Base-by-base conservation (phyloP, 2,329 filamentous ascomycete species). In the Calonectria pseudoreteaudii region DNA sequence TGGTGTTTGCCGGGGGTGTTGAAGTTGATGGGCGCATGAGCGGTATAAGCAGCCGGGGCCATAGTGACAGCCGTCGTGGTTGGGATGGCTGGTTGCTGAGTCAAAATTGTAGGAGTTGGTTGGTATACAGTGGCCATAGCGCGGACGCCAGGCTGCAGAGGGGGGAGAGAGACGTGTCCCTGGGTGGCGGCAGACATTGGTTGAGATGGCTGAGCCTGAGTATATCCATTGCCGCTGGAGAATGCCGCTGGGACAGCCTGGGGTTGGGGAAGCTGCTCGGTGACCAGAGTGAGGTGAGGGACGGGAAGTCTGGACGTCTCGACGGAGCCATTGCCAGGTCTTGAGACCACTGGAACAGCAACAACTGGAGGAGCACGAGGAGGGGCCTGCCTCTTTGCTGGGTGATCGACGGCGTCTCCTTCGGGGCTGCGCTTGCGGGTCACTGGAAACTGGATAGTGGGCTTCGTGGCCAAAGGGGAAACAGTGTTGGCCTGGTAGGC, bases 101-200 rank as follows among this genome's bases (percentile, higher is more conserved):
- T 79, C 80, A 86, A 85, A 71, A 83, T 77, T 34, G 83, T 81
- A 1, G 91, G 86, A 14, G 87, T 85, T 16, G 89, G 89, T 38
- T 92, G 89, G 82, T 94, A 98, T 2, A 95, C 93, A 23, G 94
- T 91, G 9, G 93, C 90, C 93, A 98, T 96, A 11, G 95, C 91
- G 64, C 94, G 91, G 44, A 90, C 85, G n/a, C 89, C 88, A 16
- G 89, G 86, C 18, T 90, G 89, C 20, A 94, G 83, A 3, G 93
- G 90, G 18, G 93, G 92, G 13, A 94, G 86, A 28, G 93, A 92
- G 28, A 92, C 86, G 70, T 83, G 72, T 49, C 75, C 75, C 68
- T 81, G 78, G 31, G 74, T 73, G 30, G 76, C 84, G 49, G 71
- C 49, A 18, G 87, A 83, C 50, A 85, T 85, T 44, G 76, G 76